These are phyloP conservation scores for Zygosaccharomyces pseudobailii DNA, from an alignment of 1,139 yeast genomes.

Conservation along the genomic window DNA sequence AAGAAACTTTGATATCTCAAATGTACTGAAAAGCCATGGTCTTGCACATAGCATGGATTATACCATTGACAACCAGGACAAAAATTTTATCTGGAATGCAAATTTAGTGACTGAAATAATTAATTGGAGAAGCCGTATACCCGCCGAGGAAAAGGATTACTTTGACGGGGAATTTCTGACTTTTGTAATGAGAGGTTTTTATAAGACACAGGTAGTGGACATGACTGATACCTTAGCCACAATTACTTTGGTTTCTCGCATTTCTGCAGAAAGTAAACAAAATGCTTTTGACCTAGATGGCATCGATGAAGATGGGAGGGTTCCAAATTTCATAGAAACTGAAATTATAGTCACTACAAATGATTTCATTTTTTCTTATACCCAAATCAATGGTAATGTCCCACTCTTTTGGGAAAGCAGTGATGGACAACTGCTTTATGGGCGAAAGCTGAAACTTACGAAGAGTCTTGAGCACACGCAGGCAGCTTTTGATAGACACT, in stretches of 20 bases:
- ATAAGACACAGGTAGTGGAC: slow-evolving; percentile 43
- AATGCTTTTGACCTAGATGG: slow-evolving; percentile 66
- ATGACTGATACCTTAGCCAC: slow-evolving; percentile 39
- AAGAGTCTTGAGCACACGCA: slow-evolving; percentile 62
- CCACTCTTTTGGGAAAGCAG: slow-evolving; percentile 57
- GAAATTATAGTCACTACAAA: slow-evolving; percentile 58
- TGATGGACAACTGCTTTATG: slow-evolving; percentile 49
- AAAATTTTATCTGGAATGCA: slow-evolving; percentile 62
- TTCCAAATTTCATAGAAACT: slow-evolving; percentile 61
- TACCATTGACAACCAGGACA: slow-evolving; percentile 43
- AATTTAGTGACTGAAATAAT: slow-evolving; percentile 55
- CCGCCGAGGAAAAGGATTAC: slow-evolving; percentile 47
- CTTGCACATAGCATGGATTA: slow-evolving; percentile 38
- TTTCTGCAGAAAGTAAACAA: slow-evolving; percentile 56
- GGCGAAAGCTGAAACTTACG: slow-evolving; percentile 49
- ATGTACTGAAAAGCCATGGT: slow-evolving; percentile 54
- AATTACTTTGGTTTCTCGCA: slow-evolving; percentile 62
- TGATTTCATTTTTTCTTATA: slow-evolving; percentile 51
- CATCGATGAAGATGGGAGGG: slow-evolving; percentile 66
- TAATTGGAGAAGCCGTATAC: slow-evolving; percentile 53
- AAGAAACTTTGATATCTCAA: slow-evolving; percentile 59
- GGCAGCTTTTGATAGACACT: slow-evolving; percentile 59
- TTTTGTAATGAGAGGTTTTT: slow-evolving; percentile 61
- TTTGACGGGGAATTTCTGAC: slow-evolving; percentile 56
- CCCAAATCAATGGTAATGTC: slow-evolving; percentile 61